Evolutionary conservation across 2,329 filamentous ascomycete genomes (phyloP), one percentile per base, ranked within the genome.

Genomic region (Pyrenophora tritici-repentis): DNA sequence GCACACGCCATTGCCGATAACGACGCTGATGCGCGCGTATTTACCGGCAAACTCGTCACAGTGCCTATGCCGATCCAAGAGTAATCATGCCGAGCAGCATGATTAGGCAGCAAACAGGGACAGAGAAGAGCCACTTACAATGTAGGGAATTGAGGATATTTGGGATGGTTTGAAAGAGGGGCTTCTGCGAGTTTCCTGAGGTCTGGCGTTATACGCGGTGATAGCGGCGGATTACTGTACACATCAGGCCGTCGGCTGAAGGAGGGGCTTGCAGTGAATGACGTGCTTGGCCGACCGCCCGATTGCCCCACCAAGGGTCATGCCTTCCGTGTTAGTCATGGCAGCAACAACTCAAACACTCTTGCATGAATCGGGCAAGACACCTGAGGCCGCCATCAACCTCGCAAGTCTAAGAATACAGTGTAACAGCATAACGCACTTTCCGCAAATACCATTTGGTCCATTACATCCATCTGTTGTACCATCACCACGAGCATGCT

Each of bases 11-110:
- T 57, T 53, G 58, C 53, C 56, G 69, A 70, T 71, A 63, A 66
- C 66, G 60, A 62, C 62, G 53, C 57, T 47, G 47, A 61, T 46
- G 57, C 54, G 64, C 59, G 53, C 59, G 55, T 61, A 63, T 55
- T 64, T 59, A 59, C 70, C 68, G 68, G 68, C 66, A 67, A 61
- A 59, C 53, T 48, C 58, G 55, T 59, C 43, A 33, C 42, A 62
- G 63, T 62, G 62, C 62, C 57, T 63, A 62, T 61, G 58, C 62
- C 50, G 56, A 55, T 49, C 55, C 34, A 50, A 41, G 37, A 43
- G 14, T 42, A 6, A 44, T 10, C 31, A 47, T 34, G 55, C 48
- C 50, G 32, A 46, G 29, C 42, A 37, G 44, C 33, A 46, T 13
- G 42, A 45, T 36, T 47, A 43, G 24, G 42, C 34, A 44, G 26